phyloP scores from a whole-genome alignment of 139 green algal genomes.

The Coccomyxa sp. region DNA sequence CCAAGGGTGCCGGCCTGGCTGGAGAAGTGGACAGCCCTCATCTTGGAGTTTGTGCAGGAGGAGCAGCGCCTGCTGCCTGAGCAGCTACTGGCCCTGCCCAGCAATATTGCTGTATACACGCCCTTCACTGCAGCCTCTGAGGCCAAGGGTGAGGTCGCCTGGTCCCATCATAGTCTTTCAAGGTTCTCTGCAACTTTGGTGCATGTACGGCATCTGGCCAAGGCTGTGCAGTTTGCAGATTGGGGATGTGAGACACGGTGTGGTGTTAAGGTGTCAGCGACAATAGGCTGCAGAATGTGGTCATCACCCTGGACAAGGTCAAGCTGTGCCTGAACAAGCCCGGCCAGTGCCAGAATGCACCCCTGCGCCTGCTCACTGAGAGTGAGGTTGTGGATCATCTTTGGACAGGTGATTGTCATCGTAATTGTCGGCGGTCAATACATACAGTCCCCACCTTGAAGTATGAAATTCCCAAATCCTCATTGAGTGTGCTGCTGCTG shows the following conservation, averaged over 20 bases:
- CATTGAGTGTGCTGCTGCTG: no score
- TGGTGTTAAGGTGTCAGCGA: constrained; percentile 39
- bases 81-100: constrained; percentile 50
- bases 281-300: constrained; percentile 80
- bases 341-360: constrained; percentile 29
- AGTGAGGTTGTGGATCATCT: constrained; percentile 58
- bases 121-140: constrained; percentile 28
- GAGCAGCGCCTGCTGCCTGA: constrained; percentile 60
- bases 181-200: no score
- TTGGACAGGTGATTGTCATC: constrained; percentile 41
- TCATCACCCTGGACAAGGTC: constrained; percentile 88
- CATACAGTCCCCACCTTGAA: not conserved
- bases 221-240: no score
- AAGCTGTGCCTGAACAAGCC: constrained; percentile 57
- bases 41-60: constrained; percentile 50
- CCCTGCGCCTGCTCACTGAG: constrained; percentile 53
- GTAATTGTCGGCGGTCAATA: not conserved
- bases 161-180: not conserved
- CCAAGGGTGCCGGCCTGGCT: constrained; percentile 62
- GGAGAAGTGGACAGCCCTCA: constrained; percentile 77
- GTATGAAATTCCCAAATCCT: no score
- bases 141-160: constrained; percentile 9
- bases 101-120: constrained; percentile 35
- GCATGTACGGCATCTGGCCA: no score
- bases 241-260: no score